phyloP scores from a whole-genome alignment of 2,329 filamentous ascomycete genomes.

The Aspergillus arachidicola region DNA sequence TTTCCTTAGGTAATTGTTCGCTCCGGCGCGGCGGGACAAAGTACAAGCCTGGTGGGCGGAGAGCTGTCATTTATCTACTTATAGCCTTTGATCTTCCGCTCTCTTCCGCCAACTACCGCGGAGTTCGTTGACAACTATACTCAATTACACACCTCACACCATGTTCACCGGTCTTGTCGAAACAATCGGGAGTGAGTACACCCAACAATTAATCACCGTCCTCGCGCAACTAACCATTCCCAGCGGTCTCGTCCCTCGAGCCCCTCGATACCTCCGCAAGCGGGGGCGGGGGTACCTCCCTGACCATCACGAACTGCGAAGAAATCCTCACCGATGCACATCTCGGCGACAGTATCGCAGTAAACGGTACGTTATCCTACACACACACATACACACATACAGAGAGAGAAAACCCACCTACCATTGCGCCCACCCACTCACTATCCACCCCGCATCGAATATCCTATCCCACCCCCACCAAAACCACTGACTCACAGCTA shows the following conservation, averaged over 20 bases:
- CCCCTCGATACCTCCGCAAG: slow-evolving; percentile 71
- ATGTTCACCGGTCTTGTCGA: slow-evolving; percentile 99
- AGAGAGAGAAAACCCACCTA: background rate
- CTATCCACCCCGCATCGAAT: background rate
- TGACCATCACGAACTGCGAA: slow-evolving; percentile 78
- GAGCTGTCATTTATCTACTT: background rate
- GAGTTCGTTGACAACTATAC: background rate
- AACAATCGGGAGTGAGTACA: slow-evolving; percentile 79
- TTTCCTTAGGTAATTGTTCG: background rate
- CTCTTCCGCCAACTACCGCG: background rate
- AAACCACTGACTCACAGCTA: background rate
- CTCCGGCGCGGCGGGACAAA: background rate
- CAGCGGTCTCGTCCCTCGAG: slow-evolving; percentile 82
- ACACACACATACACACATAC: background rate
- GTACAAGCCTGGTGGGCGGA: background rate
- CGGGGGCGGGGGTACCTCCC: slow-evolving; percentile 78
- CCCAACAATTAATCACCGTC: slow-evolving; percentile 8
- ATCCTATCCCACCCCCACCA: background rate
- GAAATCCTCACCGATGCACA: slow-evolving; percentile 81
- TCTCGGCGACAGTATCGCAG: slow-evolving; percentile 87
- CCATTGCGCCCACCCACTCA: background rate
- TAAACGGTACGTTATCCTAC: slow-evolving; percentile 67
- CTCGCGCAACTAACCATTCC: slow-evolving; percentile 10
- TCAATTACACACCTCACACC: slow-evolving; percentile 24
- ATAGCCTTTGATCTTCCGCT: background rate